Base-by-base conservation (phyloP, 2,329 filamentous ascomycete genomes). In the Scedosporium apiospermum region DNA sequence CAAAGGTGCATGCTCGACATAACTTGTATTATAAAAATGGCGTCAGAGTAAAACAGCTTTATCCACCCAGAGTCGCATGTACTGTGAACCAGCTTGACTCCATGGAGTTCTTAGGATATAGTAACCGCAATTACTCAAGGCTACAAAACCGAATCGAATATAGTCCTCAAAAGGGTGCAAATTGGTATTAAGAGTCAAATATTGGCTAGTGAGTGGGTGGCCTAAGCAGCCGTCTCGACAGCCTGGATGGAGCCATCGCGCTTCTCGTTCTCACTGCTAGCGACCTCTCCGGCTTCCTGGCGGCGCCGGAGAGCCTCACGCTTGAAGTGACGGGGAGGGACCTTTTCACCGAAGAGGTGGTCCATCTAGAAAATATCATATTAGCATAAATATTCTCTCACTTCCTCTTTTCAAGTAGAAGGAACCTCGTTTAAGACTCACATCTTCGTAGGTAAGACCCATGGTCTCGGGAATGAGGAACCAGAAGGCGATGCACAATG, bases 381-480 rank as follows among this genome's bases (percentile, higher is more conserved):
- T 30, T 27, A 41, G 55, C 27, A 30, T 30, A 30, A 30, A 30
- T 30, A 30, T 30, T 6, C 27, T 30, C 6, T 30, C 27, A 3
- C 23, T 23, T 23, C 27, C 27, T 30, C 3, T 30, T 30, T 4
- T 30, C 4, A 30, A 30, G 27, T 30, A 30, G 27, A 30, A 30
- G 1, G 27, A 30, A 30, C 27, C 27, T 30, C 27, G 4, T 30
- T 30, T 4, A 3, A 21, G 18, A 61, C 59, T 61, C 16, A 61
- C 59, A 61, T 61, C 44, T 21, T 61, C 59, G 46, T 51, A 61
- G 27, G 44, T 61, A 38, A 61, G 27, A 10, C 59, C 59, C 59
- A 51, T 61, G 5, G 59, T 61, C 30, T 61, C 59, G 9, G 59
- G 59, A 6, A 61, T 53, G 23, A 61, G 34, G 59, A 61, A 61